phyloP scores from a whole-genome alignment of 768 basidiomycete species.

The Hypholoma fasciculare region DNA sequence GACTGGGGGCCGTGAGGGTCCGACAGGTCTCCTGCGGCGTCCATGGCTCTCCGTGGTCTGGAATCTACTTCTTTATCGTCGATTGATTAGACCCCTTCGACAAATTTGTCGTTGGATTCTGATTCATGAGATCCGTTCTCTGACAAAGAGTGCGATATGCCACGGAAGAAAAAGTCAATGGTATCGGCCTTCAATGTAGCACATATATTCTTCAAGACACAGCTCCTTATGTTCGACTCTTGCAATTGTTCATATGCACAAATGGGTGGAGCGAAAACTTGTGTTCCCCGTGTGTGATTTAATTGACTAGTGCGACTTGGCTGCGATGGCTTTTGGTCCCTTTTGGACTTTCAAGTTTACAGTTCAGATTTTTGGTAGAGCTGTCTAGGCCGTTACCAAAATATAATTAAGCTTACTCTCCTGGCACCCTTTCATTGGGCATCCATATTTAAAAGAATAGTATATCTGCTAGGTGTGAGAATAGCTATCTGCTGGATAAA shows the following conservation, averaged over 20 bases:
- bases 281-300: neutral
- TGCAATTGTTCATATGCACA: neutral
- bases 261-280: neutral
- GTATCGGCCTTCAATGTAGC: too few relatives aligned
- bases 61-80: neutral
- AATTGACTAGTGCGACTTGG: neutral
- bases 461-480: too few relatives aligned
- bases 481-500: too few relatives aligned
- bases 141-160: neutral
- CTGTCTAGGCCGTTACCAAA: too few relatives aligned
- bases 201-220: too few relatives aligned
- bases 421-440: too few relatives aligned
- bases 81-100: neutral
- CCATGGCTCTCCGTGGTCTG: neutral
- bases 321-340: too few relatives aligned
- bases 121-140: neutral
- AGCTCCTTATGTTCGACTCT: too few relatives aligned
- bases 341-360: too few relatives aligned
- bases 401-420: too few relatives aligned
- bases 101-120: slow-evolving; percentile 1
- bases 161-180: neutral
- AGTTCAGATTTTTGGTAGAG: too few relatives aligned
- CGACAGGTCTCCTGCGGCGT: neutral
- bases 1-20: neutral
- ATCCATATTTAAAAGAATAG: too few relatives aligned